phyloP scores from a whole-genome alignment of 1,139 yeast genomes.

The Saccharomyces hybrid region DNA sequence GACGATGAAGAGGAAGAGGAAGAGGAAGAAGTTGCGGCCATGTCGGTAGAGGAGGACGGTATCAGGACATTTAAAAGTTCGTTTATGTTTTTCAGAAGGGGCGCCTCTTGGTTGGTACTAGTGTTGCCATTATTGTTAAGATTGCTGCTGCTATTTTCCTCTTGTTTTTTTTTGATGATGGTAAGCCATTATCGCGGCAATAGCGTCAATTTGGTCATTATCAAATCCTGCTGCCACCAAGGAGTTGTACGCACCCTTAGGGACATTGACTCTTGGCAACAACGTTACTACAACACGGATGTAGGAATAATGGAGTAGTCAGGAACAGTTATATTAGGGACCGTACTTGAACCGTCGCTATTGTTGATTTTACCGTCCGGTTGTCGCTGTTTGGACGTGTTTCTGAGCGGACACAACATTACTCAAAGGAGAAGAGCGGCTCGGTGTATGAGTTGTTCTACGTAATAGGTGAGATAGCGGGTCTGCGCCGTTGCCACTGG shows the following conservation, averaged over 20 bases:
- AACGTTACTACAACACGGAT: constrained; percentile 26
- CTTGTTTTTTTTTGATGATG: constrained; percentile 39
- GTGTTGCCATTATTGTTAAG: not conserved
- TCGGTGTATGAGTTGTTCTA: constrained; percentile 10
- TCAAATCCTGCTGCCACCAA: constrained; percentile 58
- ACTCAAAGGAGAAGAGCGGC: constrained; percentile 20
- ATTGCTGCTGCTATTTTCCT: constrained; percentile 1
- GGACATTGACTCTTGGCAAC: constrained; percentile 58
- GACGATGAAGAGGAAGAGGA: not conserved
- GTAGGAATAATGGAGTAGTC: constrained; percentile 31
- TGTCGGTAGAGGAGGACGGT: not conserved
- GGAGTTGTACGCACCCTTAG: constrained; percentile 61
- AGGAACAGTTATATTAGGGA: constrained; percentile 25
- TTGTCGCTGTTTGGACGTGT: constrained; percentile 4
- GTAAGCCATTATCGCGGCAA: constrained; percentile 65
- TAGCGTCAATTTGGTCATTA: constrained; percentile 60
- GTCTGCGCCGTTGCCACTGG: not conserved
- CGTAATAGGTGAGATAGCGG: not conserved
- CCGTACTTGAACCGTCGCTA: constrained; percentile 2
- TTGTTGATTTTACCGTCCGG: not conserved
- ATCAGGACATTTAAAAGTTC: not conserved
- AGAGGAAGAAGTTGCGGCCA: not conserved
- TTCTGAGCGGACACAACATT: constrained; percentile 10
- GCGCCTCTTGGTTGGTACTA: constrained; percentile 1
- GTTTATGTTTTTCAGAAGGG: not conserved